Percentiles rank a stretch among this genome's conserved stretches.
phyloP scores from a whole-genome alignment of 1,284 basidiomycete genomes.

The Ustilago vetiveriae region DNA sequence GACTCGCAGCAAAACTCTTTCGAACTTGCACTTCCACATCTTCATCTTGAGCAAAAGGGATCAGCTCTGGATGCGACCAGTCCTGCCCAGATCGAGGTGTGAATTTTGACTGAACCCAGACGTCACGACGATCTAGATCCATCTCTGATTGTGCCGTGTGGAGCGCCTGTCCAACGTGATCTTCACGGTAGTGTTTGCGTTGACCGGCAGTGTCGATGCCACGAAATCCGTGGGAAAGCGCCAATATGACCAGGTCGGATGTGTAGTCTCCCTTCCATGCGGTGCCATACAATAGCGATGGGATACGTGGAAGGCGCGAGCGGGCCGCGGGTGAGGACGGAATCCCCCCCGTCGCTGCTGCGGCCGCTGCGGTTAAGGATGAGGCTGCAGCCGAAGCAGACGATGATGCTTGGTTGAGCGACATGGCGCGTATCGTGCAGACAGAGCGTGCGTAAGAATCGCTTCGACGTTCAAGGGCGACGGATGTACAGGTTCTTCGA shows the following conservation, averaged over 20 bases:
- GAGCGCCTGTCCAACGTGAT: slow-evolving; percentile 60
- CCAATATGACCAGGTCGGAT: slow-evolving; percentile 50
- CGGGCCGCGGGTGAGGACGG: slow-evolving; percentile 8
- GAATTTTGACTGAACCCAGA: slow-evolving; percentile 65
- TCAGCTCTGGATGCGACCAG: slow-evolving; percentile 25
- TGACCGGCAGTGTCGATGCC: slow-evolving; percentile 64
- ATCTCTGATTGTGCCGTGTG: slow-evolving; percentile 34
- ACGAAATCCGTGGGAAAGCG: slow-evolving; percentile 58
- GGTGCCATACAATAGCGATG: slow-evolving; percentile 62
- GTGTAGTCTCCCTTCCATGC: slow-evolving; percentile 63
- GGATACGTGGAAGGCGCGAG: slow-evolving; percentile 34
- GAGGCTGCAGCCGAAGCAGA: slow-evolving; percentile 6
- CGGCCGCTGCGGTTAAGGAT: background rate
- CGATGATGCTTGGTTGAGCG: slow-evolving; percentile 16
- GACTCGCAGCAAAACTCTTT: slow-evolving; percentile 36
- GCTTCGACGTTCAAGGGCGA: too few relatives aligned
- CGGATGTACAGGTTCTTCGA: too few relatives aligned
- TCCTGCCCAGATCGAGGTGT: slow-evolving; percentile 60
- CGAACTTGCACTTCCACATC: slow-evolving; percentile 52
- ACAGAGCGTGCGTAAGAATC: background rate
- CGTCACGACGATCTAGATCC: slow-evolving; percentile 32
- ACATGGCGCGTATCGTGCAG: background rate
- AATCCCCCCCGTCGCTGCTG: background rate
- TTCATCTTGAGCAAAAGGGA: slow-evolving; percentile 51
- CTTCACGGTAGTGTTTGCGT: slow-evolving; percentile 64